phyloP scores from a whole-genome alignment of 2,329 filamentous ascomycete genomes.

The Mariannaea sp. region DNA sequence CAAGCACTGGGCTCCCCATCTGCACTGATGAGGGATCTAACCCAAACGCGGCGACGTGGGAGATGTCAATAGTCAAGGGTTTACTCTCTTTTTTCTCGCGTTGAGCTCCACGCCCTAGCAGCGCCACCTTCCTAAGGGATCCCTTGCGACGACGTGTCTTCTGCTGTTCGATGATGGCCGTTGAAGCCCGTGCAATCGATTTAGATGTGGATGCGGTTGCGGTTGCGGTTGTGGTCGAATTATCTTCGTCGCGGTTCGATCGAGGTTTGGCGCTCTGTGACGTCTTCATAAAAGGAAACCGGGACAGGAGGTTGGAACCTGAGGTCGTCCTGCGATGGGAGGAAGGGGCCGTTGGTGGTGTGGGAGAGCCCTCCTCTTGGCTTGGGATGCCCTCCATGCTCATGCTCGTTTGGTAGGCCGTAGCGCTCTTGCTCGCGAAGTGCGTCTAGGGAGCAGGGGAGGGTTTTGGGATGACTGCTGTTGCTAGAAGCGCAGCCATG shows the following conservation, averaged over 20 bases:
- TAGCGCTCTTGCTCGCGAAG: neutral
- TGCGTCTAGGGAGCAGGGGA: neutral
- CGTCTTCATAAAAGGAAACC: slow-evolving; percentile 69
- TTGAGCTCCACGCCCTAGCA: slow-evolving; percentile 75
- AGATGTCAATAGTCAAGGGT: slow-evolving; percentile 50
- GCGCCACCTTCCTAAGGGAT: slow-evolving; percentile 83
- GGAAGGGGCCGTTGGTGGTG: slow-evolving; percentile 24
- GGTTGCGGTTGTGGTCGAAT: slow-evolving; percentile 29
- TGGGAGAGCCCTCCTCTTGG: slow-evolving; percentile 16
- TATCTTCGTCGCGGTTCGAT: slow-evolving; percentile 43
- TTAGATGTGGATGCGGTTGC: slow-evolving; percentile 42
- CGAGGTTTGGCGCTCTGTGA: slow-evolving; percentile 39
- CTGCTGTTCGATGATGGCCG: slow-evolving; percentile 47
- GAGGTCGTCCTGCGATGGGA: slow-evolving; percentile 56
- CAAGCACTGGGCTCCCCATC: slow-evolving; percentile 30
- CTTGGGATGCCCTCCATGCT: slow-evolving; percentile 25
- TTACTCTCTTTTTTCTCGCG: slow-evolving; percentile 61
- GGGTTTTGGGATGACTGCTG: too few species aligned
- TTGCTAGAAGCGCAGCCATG: too few species aligned
- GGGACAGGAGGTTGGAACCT: slow-evolving; percentile 67
- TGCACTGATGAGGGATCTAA: slow-evolving; percentile 27
- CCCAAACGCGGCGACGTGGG: slow-evolving; percentile 35
- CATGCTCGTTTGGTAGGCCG: slow-evolving; percentile 1
- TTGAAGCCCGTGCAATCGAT: slow-evolving; percentile 35
- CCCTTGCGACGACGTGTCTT: slow-evolving; percentile 74